Evolutionary conservation across 1,284 basidiomycete species (phyloP), one percentile per base, ranked within the genome.

Genomic region (Schizophyllum commune): DNA sequence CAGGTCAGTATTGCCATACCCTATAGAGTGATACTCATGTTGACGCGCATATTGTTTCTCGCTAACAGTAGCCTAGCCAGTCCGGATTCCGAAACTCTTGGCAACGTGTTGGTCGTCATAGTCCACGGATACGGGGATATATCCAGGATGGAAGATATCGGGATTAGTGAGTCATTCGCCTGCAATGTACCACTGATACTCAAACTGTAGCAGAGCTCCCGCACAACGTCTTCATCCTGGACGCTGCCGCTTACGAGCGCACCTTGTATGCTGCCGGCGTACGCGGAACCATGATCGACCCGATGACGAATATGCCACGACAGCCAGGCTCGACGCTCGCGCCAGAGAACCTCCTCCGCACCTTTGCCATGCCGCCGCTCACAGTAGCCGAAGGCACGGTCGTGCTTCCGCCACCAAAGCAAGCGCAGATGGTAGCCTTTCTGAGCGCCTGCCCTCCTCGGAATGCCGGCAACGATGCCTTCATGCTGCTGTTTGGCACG

Each of bases 51-150:
- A 39, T 27, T 27, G 27, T 27, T 27, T 27, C 5, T 5, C 27
- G 59, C n/a, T 32, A 64, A 65, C 72, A 89, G 87, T 71, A 86
- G 85, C 64, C 80, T 94, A 21, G 79, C 85, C 1, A 89, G 85
- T 60, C 92, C 92, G 0, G 91, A 93, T 68, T 86, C 85, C 4
- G 91, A 94, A 67, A 86, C 82, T 2, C 72, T 78, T 0, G 70
- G 88, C 34, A 94, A 94, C 70, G 80, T 78, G 6, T 83, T 94
- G 52, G 84, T 94, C 22, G 77, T 94, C 4, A 80, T 94, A n/a
- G 84, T 79, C 1, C 84, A 92, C 65, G 88, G 89, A 32, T 72
- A 74, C 54, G 77, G 78, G 5, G 79, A 85, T 64, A 71, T 90
- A 17, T 74, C 81, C 32, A 78, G 82, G 17, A 74, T 91, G 53